Conservation (phyloP, 768 basidiomycete genomes). For the Mycena latifolia region DNA sequence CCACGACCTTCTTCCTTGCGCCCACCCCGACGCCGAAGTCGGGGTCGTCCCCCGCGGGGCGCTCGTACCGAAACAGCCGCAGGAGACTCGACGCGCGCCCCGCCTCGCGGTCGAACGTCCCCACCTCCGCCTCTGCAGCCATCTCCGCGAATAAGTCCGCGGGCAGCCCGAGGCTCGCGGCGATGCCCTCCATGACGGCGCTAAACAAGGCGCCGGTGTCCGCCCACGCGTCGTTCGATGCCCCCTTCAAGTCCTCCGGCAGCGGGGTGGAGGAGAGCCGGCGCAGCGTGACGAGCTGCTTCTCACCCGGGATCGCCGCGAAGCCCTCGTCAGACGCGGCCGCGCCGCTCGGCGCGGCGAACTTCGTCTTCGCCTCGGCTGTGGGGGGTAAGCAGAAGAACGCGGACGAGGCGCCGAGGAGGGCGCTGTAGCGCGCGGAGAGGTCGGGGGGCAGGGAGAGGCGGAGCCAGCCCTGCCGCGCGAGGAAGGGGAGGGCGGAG, state of each 20-base stretch:
- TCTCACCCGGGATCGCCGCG: constrained; percentile 31
- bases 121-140: constrained; percentile 20
- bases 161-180: constrained; percentile 29
- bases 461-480: constrained; percentile 30
- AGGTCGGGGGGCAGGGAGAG: constrained; percentile 32
- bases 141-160: constrained; percentile 27
- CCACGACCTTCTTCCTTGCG: constrained; percentile 26
- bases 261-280: not conserved
- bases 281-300: constrained; percentile 35
- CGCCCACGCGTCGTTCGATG: constrained; percentile 21
- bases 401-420: constrained; percentile 23
- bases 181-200: constrained; percentile 20
- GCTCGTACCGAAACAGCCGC: constrained; percentile 31
- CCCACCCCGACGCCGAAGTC: too few relatives aligned
- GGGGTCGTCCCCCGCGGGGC: not conserved
- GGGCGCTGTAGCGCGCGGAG: constrained; percentile 16
- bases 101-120: not conserved
- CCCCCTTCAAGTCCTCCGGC: not conserved
- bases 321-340: constrained; percentile 35
- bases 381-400: constrained; percentile 29
- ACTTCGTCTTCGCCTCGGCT: constrained; percentile 15
- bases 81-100: constrained; percentile 28
- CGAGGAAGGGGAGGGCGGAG: constrained; percentile 15
- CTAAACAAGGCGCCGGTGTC: constrained; percentile 30
- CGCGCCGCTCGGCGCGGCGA: constrained; percentile 27